These are phyloP conservation scores for Exidia glandulosa DNA, from an alignment of 768 basidiomycete species.

Conservation along the genomic window DNA sequence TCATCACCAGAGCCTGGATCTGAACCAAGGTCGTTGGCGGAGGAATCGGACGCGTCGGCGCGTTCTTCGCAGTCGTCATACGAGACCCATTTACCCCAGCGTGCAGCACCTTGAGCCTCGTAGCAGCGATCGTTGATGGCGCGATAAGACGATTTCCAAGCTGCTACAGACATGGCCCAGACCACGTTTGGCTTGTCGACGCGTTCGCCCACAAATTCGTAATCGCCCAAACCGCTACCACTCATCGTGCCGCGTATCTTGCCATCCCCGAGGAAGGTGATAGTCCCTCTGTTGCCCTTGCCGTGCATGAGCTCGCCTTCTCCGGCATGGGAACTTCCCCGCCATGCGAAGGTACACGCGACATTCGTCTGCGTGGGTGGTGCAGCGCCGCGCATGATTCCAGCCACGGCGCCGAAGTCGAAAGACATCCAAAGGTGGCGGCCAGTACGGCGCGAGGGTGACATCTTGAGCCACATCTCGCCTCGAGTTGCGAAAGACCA, in stretches of 20 bases:
- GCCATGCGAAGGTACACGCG: neutral
- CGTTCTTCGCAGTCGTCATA: neutral
- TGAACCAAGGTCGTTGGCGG: too few species aligned
- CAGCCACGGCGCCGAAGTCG: neutral
- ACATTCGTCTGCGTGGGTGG: neutral
- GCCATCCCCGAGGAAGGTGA: neutral
- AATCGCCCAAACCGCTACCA: neutral
- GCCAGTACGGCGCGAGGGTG: too few species aligned
- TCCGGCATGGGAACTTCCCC: neutral
- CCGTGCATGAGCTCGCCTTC: neutral
- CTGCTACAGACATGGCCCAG: neutral
- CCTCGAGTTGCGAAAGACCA: neutral
- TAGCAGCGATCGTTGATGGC: neutral
- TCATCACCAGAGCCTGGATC: too few species aligned
- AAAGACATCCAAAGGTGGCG: neutral
- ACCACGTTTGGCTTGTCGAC: neutral
- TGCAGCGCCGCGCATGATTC: neutral
- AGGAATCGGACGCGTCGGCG: too few species aligned
- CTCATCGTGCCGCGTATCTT: neutral
- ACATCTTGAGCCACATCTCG: neutral
- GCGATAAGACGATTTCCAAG: neutral
- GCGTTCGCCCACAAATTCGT: neutral
- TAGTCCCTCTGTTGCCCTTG: neutral
- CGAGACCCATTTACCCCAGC: neutral
- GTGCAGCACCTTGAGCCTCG: neutral